These are phyloP conservation scores for Leccinum aurantiacum DNA, from an alignment of 768 basidiomycete species.

Conservation along the genomic window DNA sequence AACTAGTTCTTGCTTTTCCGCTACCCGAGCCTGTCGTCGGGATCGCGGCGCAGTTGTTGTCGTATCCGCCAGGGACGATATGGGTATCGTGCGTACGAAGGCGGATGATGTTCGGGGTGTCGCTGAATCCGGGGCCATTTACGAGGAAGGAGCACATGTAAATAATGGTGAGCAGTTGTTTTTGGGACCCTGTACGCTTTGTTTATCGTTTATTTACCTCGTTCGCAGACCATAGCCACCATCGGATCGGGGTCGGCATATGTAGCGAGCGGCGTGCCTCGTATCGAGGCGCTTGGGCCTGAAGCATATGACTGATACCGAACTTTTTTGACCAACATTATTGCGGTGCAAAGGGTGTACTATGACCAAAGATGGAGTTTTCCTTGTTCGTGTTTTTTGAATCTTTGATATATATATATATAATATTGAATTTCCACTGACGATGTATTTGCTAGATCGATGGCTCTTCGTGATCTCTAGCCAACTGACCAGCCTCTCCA, in stretches of 20 bases:
- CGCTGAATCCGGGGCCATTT: conserved; percentile 75
- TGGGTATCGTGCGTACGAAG: conserved; percentile 56
- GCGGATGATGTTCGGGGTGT: conserved; percentile 55
- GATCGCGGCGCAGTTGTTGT: conserved; percentile 69
- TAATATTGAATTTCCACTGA: conserved; percentile 2
- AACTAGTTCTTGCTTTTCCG: conserved; percentile 82
- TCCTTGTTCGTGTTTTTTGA: conserved; percentile 44
- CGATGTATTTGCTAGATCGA: conserved; percentile 48
- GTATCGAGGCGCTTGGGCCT: not conserved
- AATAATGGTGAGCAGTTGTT: conserved; percentile 46
- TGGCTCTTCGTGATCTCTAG: conserved; percentile 78
- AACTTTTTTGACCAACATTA: conserved; percentile 54
- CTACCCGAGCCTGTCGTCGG: conserved; percentile 61
- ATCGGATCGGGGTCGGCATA: conserved; percentile 61
- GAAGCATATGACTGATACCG: not conserved
- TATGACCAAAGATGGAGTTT: conserved; percentile 65
- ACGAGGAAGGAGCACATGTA: conserved; percentile 76
- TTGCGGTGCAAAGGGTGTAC: conserved; percentile 71
- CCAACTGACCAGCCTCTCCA: conserved; percentile 77
- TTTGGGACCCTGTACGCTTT: conserved; percentile 17
- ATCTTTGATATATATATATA: too few species aligned
- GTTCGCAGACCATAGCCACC: conserved; percentile 48
- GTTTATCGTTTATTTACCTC: conserved; percentile 19
- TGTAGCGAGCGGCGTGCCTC: conserved; percentile 37
- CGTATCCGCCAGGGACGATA: conserved; percentile 64